Evolutionary conservation across 306 rosid genomes (phyloP).

Genomic region (Ammopiptanthus mongolicus): DNA sequence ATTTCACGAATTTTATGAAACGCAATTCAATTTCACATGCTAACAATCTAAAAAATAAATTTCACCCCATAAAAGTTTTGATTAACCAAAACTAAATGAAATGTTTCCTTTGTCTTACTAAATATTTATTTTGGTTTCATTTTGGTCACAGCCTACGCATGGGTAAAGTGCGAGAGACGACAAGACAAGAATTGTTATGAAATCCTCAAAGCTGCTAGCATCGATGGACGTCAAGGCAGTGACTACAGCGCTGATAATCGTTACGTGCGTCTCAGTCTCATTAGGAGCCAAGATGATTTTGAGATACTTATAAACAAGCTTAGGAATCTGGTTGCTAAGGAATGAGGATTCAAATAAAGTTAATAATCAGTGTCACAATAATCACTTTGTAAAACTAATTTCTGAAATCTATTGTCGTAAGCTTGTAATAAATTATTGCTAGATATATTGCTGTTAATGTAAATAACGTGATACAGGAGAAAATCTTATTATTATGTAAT

Average conservation of each 20-base stretch:
- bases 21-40: no score
- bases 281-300: constrained; percentile 42
- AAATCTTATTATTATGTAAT: not conserved
- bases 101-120: no score
- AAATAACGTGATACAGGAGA: not conserved
- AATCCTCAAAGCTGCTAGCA: constrained; percentile 27
- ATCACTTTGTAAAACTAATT: not conserved
- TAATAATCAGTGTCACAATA: not conserved
- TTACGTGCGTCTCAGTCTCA: constrained; percentile 40
- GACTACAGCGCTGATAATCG: constrained; percentile 7
- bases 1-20: no score
- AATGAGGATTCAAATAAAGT: not conserved
- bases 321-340: constrained; percentile 21
- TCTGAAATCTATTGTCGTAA: not conserved
- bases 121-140: not conserved
- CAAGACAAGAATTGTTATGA: constrained; percentile 37
- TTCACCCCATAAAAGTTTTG: no score
- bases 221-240: constrained; percentile 30
- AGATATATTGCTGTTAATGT: not conserved
- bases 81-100: no score
- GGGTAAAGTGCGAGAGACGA: constrained; percentile 48
- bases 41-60: no score
- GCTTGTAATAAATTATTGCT: not conserved
- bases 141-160: constrained; percentile 37
- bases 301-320: constrained; percentile 32